Conservation (phyloP, 768 basidiomycete species). For the Russula compacta region DNA sequence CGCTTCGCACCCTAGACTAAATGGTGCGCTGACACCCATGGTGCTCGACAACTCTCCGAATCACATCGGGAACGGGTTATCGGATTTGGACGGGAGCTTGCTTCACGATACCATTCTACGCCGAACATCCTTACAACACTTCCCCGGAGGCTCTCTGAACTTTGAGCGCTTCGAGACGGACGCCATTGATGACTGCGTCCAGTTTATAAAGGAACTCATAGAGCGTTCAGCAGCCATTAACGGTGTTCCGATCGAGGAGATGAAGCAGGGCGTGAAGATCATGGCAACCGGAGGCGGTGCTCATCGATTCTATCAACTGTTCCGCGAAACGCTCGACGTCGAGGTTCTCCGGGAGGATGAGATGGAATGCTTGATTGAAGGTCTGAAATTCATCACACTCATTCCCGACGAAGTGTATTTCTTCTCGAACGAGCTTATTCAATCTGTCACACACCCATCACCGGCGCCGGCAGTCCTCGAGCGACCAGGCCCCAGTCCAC, state of each 20-base stretch:
- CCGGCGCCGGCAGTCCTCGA: constrained; percentile 38
- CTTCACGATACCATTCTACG: constrained; percentile 60
- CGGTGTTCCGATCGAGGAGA: constrained; percentile 78
- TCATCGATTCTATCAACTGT: constrained; percentile 84
- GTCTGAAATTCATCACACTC: constrained; percentile 89
- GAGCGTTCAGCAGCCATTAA: constrained; percentile 78
- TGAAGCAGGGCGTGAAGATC: constrained; percentile 87
- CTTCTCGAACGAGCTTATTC: constrained; percentile 96
- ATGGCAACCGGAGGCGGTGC: constrained; percentile 98
- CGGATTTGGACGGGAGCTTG: constrained; percentile 33
- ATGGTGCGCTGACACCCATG: constrained; percentile 76
- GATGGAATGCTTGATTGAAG: constrained; percentile 98
- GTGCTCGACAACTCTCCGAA: constrained; percentile 38
- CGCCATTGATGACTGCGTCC: constrained; percentile 73
- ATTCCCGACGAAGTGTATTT: constrained; percentile 98
- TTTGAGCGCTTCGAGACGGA: constrained; percentile 96
- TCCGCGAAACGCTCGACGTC: constrained; percentile 64
- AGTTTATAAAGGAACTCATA: constrained; percentile 83
- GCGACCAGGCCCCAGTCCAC: constrained; percentile 86
- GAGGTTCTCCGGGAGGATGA: constrained; percentile 91
- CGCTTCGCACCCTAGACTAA: constrained; percentile 35
- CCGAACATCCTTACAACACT: constrained; percentile 64
- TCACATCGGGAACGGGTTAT: constrained; percentile 29
- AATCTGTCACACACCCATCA: constrained; percentile 40
- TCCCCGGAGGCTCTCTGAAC: constrained; percentile 94